These are phyloP conservation scores for Ogataea pini DNA, from an alignment of 805 yeast genomes.

Conservation along the genomic window DNA sequence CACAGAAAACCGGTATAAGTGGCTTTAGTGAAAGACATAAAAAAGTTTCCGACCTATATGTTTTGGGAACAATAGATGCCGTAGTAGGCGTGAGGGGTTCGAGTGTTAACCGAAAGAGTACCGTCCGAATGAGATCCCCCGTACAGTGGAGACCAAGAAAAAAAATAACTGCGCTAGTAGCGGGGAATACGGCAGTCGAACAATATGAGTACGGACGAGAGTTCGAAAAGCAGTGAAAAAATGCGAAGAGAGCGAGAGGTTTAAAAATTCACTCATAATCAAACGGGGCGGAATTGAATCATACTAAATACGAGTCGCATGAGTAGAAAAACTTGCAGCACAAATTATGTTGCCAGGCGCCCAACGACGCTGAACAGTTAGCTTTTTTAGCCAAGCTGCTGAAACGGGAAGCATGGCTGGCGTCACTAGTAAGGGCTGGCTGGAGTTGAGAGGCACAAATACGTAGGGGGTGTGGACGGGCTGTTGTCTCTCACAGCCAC, in stretches of 20 bases:
- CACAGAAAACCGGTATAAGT: background rate
- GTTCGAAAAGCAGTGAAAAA: background rate
- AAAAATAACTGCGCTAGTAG: background rate
- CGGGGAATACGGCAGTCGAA: conserved; percentile 4
- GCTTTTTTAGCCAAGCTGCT: background rate
- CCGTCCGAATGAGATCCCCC: background rate
- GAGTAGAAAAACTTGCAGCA: background rate
- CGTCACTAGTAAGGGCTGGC: too few relatives aligned
- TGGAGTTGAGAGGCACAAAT: background rate
- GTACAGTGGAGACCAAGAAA: too few relatives aligned
- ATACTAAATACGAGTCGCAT: background rate
- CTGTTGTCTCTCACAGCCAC: background rate
- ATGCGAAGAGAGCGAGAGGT: background rate
- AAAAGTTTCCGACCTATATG: conserved; percentile 4
- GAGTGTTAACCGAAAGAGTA: background rate
- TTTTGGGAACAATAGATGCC: conserved; percentile 2
- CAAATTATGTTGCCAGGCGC: background rate
- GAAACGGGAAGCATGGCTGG: background rate
- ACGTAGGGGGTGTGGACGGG: too few relatives aligned
- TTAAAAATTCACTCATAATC: conserved; percentile 1
- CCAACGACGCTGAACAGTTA: background rate
- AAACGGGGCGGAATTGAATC: background rate
- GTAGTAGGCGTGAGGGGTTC: conserved; percentile 5
- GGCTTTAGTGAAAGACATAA: background rate
- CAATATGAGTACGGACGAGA: conserved; percentile 3